phyloP scores from a whole-genome alignment of 108 stramenopile genomes.

The Cyclotella sp. region DNA sequence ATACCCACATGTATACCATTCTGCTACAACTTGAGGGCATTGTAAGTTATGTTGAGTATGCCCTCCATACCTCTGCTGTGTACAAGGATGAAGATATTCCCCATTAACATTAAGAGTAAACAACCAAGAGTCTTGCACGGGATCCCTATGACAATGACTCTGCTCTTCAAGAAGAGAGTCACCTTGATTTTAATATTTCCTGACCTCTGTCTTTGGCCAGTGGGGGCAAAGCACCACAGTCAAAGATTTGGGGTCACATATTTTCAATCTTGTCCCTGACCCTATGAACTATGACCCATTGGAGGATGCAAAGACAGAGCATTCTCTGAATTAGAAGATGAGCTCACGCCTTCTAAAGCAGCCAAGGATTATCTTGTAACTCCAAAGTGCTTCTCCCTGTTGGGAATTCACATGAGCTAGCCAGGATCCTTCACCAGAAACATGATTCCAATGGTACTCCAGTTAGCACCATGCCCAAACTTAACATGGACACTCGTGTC shows the following conservation, averaged over 20 bases:
- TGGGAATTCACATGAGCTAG: too few relatives aligned
- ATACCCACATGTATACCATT: neutral
- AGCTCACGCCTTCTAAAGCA: too few relatives aligned
- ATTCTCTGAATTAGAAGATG: too few relatives aligned
- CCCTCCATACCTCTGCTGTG: neutral
- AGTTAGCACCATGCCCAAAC: too few relatives aligned
- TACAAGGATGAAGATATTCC: neutral
- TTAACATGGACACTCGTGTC: too few relatives aligned
- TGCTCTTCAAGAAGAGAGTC: neutral
- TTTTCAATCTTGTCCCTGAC: neutral
- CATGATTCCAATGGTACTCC: too few relatives aligned
- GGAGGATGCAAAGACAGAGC: neutral
- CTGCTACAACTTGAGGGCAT: slow-evolving; percentile 10
- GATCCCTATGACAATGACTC: neutral
- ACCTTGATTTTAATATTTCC: neutral
- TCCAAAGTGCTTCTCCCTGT: too few relatives aligned
- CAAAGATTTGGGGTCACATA: neutral
- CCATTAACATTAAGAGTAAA: neutral
- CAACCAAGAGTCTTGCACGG: neutral
- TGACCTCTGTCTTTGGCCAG: neutral
- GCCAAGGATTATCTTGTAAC: too few relatives aligned
- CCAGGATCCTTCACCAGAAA: too few relatives aligned
- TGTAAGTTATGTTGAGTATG: neutral
- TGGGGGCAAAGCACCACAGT: too few relatives aligned
- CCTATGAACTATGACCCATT: neutral